Percentiles rank a stretch among this genome's conserved stretches.
phyloP scores from a whole-genome alignment of 1,284 basidiomycete species.

The Sanghuangporus sanghuang region DNA sequence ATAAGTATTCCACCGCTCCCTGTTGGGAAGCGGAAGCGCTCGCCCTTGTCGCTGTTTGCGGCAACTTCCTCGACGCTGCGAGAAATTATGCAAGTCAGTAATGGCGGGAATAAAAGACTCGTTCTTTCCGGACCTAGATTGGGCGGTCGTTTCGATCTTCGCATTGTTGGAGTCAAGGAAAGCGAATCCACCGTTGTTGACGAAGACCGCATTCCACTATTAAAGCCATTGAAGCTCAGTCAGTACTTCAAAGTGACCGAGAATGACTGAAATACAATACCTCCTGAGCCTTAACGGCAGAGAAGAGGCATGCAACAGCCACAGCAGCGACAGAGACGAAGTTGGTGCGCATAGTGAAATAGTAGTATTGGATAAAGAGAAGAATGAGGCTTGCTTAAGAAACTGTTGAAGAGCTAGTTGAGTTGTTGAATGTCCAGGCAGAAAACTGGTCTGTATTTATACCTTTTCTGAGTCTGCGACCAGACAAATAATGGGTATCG shows the following conservation, averaged over 20 bases:
- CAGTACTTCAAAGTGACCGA: background rate
- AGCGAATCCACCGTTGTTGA: background rate
- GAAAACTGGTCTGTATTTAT: background rate
- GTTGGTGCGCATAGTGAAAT: background rate
- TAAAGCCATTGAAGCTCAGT: background rate
- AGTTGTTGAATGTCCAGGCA: background rate
- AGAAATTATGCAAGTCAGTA: background rate
- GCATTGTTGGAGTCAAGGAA: conserved; percentile 3
- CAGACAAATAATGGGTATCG: background rate
- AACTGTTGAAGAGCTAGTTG: background rate
- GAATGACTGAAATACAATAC: background rate
- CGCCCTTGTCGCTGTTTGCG: background rate
- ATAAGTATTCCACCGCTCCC: background rate
- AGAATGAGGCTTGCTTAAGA: background rate
- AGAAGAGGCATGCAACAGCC: background rate
- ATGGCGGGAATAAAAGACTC: background rate
- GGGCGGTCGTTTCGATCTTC: background rate
- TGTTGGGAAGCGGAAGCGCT: conserved; percentile 3
- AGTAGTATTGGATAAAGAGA: background rate
- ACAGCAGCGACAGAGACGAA: background rate
- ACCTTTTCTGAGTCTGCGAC: background rate
- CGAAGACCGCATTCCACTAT: background rate
- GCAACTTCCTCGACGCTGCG: background rate
- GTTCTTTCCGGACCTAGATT: background rate
- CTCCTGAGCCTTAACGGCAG: background rate